Evolutionary conservation across 1,139 yeast genomes (phyloP).

Genomic region (Kazachstania sp.): DNA sequence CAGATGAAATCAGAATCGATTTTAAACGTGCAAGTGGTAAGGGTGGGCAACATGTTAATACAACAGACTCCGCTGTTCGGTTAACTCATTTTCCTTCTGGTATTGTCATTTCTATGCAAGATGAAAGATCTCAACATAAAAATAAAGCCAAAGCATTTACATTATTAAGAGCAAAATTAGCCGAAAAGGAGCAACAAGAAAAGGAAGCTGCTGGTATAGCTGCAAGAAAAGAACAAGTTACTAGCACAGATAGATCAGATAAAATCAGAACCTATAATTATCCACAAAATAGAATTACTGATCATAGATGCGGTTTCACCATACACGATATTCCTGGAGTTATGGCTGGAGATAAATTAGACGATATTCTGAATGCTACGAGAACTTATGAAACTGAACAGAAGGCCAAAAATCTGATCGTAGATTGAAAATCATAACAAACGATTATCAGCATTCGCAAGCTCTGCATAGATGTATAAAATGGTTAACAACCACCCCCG

Average conservation of each 20-base stretch:
- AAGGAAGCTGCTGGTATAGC: slow-evolving; percentile 57
- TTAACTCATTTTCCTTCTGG: slow-evolving; percentile 91
- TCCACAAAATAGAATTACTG: slow-evolving; percentile 88
- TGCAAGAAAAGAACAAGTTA: slow-evolving; percentile 73
- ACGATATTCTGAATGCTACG: slow-evolving; percentile 51
- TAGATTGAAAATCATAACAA: not conserved
- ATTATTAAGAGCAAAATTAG: slow-evolving; percentile 71
- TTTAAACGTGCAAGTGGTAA: slow-evolving; percentile 96
- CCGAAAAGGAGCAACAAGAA: slow-evolving; percentile 66
- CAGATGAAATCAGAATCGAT: slow-evolving; percentile 85
- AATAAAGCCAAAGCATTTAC: slow-evolving; percentile 93
- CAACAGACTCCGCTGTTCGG: slow-evolving; percentile 95
- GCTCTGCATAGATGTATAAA: no score
- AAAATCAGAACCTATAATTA: slow-evolving; percentile 89
- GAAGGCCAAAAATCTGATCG: slow-evolving; percentile 28
- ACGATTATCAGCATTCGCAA: no score
- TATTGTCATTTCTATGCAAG: slow-evolving; percentile 81
- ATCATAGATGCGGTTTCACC: slow-evolving; percentile 79
- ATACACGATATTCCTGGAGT: slow-evolving; percentile 75
- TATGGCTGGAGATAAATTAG: slow-evolving; percentile 62
- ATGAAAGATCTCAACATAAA: slow-evolving; percentile 88
- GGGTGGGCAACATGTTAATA: slow-evolving; percentile 98
- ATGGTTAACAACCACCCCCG: no score
- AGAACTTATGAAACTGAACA: slow-evolving; percentile 41
- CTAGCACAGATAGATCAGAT: slow-evolving; percentile 84